Percentiles rank a stretch among this genome's conserved stretches.
These are phyloP conservation scores for Plantago coronopus DNA, from an alignment of 305 asterid genomes.

Conservation along the genomic window DNA sequence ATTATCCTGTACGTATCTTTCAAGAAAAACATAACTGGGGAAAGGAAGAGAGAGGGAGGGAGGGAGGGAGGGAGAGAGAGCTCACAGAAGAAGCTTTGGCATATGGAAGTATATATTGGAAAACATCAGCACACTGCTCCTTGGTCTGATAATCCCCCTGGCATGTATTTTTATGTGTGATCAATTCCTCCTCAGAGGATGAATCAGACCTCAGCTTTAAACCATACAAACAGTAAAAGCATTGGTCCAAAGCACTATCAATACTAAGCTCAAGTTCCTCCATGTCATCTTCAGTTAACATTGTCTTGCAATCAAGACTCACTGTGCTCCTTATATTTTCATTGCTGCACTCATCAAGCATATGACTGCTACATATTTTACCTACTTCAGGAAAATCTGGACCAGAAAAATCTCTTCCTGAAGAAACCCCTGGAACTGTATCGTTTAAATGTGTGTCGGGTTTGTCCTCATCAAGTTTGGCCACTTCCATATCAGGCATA, in stretches of 20 bases:
- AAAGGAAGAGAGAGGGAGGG: slow-evolving; percentile 14
- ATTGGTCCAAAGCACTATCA: slow-evolving; percentile 92
- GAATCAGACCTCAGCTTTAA: slow-evolving; percentile 88
- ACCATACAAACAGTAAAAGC: slow-evolving; percentile 95
- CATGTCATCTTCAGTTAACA: slow-evolving; percentile 70
- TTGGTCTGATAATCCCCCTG: slow-evolving; percentile 97
- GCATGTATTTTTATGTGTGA: slow-evolving; percentile 86
- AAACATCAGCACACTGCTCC: slow-evolving; percentile 99
- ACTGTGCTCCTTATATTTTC: slow-evolving; percentile 40
- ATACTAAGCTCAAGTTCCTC: slow-evolving; percentile 88
- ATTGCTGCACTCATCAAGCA: slow-evolving; percentile 34
- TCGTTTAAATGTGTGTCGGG: slow-evolving; percentile 28
- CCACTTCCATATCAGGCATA: slow-evolving; percentile 39
- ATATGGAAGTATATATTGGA: slow-evolving; percentile 89
- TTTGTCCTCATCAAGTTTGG: slow-evolving; percentile 35
- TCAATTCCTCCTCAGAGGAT: slow-evolving; percentile 85
- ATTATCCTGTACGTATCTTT: slow-evolving; percentile 19
- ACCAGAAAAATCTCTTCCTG: slow-evolving; percentile 36
- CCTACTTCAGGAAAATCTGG: slow-evolving; percentile 36
- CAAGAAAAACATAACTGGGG: slow-evolving; percentile 13
- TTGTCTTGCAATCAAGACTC: slow-evolving; percentile 37
- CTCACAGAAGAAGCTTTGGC: slow-evolving; percentile 97
- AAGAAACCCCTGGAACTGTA: slow-evolving; percentile 35
- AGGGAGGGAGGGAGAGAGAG: slow-evolving; percentile 21
- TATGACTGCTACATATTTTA: slow-evolving; percentile 36